Evolutionary conservation across 1,284 basidiomycete genomes (phyloP).

Genomic region (Testicularia cyperi): DNA sequence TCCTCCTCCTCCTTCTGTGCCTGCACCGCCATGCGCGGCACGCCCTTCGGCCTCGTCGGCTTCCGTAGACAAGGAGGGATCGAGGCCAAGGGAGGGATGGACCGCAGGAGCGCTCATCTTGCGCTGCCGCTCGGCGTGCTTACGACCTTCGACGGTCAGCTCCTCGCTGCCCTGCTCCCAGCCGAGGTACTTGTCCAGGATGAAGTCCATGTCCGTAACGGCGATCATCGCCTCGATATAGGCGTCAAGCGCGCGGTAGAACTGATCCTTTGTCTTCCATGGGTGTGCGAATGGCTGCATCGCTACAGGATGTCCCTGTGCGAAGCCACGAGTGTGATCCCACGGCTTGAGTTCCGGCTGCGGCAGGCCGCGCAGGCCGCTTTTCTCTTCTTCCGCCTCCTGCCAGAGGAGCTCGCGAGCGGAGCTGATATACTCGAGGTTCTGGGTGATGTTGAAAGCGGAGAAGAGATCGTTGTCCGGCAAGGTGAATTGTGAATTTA

Average conservation of each 20-base stretch:
- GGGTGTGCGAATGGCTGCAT: slow-evolving; percentile 38
- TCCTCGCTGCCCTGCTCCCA: slow-evolving; percentile 39
- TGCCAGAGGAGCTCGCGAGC: slow-evolving; percentile 41
- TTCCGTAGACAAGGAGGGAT: slow-evolving; percentile 1
- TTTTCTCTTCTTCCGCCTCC: slow-evolving; percentile 47
- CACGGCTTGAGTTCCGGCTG: slow-evolving; percentile 5
- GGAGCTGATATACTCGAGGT: slow-evolving; percentile 12
- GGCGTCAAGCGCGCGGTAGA: slow-evolving; percentile 28
- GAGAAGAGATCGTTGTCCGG: slow-evolving; percentile 21
- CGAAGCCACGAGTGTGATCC: slow-evolving; percentile 15
- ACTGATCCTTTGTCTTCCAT: slow-evolving; percentile 27
- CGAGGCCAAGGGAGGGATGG: slow-evolving; percentile 7
- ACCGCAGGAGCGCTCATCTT: slow-evolving; percentile 28
- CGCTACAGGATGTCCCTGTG: slow-evolving; percentile 20
- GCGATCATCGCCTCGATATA: slow-evolving; percentile 18
- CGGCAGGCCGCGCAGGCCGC: slow-evolving; percentile 8
- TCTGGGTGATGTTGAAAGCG: slow-evolving; percentile 17
- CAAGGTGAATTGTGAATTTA: slow-evolving; percentile 33
- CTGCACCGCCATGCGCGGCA: neutral
- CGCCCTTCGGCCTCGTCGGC: neutral
- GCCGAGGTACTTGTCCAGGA: slow-evolving; percentile 30
- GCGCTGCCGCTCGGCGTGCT: slow-evolving; percentile 29
- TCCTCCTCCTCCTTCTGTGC: neutral
- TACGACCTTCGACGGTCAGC: slow-evolving; percentile 39
- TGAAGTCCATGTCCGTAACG: slow-evolving; percentile 19